Base-by-base conservation (phyloP, 2,329 filamentous ascomycete genomes). In the Penicillium griseofulvum region DNA sequence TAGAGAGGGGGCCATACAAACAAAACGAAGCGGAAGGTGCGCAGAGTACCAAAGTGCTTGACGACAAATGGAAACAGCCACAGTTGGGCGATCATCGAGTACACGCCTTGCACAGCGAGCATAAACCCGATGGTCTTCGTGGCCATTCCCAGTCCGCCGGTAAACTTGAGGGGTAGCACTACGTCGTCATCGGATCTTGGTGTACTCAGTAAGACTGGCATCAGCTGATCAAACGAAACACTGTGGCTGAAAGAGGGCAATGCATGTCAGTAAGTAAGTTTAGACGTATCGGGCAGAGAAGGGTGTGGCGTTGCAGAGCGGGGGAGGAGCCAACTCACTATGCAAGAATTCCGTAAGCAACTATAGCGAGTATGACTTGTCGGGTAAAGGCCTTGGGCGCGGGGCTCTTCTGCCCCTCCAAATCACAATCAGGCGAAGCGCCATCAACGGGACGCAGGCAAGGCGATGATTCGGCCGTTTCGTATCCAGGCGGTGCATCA, bases 151-250 rank as follows among this genome's bases (percentile, higher is more conserved):
- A 97, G 93, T 17, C 94, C 93, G 55, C 90, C 90, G 3, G 86
- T 86, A 65, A 99, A 97, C 65, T 89, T 88, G 79, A 99, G 94
- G 0, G 93, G 93, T 2, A 96, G 81, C 12, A 81, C 60, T 66
- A 79, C 74, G n/a, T 75, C 65, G 16, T 74, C 71, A 28, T 79
- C 59, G 68, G 83, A 74, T 68, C 81, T 69, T 66, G 81, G 71
- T 42, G 90, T 90, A 72, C 89, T 93, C 68, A 99, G 84, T 64
- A 99, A 91, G 2, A 97, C 89, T 0, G 94, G 93, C 65, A 97
- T 87, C 46, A 97, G 83, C 68, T 96, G 90, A 74, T 99, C 94
- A 65, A 96, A 94, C 0, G 92, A 95, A 75, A 99, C 97, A 12
- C 93, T 97, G 76, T 97, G 93, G 77, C 92, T 96, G 67, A 38